Percentiles rank a stretch among this genome's conserved stretches.
Conservation (phyloP, 2,329 filamentous ascomycete species). For the Chaetothyriales sp. region DNA sequence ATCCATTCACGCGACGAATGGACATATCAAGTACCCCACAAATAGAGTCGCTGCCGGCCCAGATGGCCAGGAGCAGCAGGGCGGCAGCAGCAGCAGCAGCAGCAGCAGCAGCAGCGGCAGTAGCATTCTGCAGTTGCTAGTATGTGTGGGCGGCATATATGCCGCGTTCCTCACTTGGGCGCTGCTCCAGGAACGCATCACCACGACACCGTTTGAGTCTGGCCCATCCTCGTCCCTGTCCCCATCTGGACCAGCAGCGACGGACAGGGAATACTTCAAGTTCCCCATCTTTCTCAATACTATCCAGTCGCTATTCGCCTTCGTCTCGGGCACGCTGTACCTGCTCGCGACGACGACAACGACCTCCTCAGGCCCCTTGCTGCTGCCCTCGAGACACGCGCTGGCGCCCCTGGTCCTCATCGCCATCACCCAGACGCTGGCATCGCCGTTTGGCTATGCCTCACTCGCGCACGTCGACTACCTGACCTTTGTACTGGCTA, state of each 20-base stretch:
- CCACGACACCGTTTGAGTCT: slow-evolving; percentile 72
- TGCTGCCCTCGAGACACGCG: slow-evolving; percentile 67
- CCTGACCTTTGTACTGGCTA: slow-evolving; percentile 92
- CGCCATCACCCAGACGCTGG: slow-evolving; percentile 72
- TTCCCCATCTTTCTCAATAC: slow-evolving; percentile 95
- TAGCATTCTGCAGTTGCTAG: slow-evolving; percentile 60
- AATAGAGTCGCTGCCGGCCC: not conserved
- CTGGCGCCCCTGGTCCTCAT: slow-evolving; percentile 69
- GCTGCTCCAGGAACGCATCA: slow-evolving; percentile 91
- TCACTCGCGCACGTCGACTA: slow-evolving; percentile 90
- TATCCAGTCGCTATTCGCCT: slow-evolving; percentile 81
- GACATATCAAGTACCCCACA: slow-evolving; percentile 15
- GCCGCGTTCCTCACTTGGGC: slow-evolving; percentile 95
- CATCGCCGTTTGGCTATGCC: slow-evolving; percentile 91
- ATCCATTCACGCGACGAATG: slow-evolving; percentile 22
- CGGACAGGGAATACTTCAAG: slow-evolving; percentile 57
- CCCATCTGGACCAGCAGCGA: slow-evolving; percentile 19
- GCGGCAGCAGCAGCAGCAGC: slow-evolving; percentile 35
- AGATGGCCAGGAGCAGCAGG: not conserved
- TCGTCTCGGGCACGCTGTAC: slow-evolving; percentile 68
- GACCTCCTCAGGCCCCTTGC: slow-evolving; percentile 63
- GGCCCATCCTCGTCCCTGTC: slow-evolving; percentile 32
- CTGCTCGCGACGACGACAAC: slow-evolving; percentile 51
- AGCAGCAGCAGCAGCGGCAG: slow-evolving; percentile 42
- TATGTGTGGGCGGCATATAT: slow-evolving; percentile 92